Evolutionary conservation across 2,329 filamentous ascomycete species (phyloP).

Genomic region (Arthroderma sp.): DNA sequence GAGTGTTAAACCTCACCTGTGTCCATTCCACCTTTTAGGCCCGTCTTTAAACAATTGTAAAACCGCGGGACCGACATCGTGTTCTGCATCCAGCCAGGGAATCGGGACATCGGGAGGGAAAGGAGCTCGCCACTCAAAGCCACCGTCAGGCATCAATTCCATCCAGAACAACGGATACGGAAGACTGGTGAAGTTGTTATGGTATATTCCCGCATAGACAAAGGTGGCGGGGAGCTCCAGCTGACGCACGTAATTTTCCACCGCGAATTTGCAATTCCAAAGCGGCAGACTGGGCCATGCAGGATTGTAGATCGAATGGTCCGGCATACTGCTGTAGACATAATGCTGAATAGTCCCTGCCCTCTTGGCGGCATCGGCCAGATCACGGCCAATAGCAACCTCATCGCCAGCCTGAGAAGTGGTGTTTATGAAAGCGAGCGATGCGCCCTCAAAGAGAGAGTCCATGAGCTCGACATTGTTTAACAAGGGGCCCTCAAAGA

Average conservation of each 20-base stretch:
- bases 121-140: constrained; percentile 84
- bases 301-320: constrained; percentile 68
- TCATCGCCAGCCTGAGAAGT: constrained; percentile 87
- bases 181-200: constrained; percentile 95
- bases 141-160: constrained; percentile 71
- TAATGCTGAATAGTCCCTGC: constrained; percentile 71
- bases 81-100: constrained; percentile 92
- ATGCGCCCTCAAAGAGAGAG: constrained; percentile 67
- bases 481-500: constrained; percentile 51
- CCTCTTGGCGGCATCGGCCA: constrained; percentile 79
- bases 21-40: constrained; percentile 65
- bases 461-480: constrained; percentile 62
- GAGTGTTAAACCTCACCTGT: constrained; percentile 38
- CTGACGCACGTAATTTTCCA: constrained; percentile 80
- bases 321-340: constrained; percentile 94
- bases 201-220: constrained; percentile 94
- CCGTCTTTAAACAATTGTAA: constrained; percentile 94
- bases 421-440: constrained; percentile 94
- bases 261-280: constrained; percentile 83
- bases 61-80: constrained; percentile 84
- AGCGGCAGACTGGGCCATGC: constrained; percentile 73
- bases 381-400: constrained; percentile 70
- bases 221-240: constrained; percentile 78
- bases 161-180: constrained; percentile 91
- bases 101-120: constrained; percentile 82